phyloP scores from a whole-genome alignment of 2,329 filamentous ascomycete genomes.

The Aspergillus japonicus region DNA sequence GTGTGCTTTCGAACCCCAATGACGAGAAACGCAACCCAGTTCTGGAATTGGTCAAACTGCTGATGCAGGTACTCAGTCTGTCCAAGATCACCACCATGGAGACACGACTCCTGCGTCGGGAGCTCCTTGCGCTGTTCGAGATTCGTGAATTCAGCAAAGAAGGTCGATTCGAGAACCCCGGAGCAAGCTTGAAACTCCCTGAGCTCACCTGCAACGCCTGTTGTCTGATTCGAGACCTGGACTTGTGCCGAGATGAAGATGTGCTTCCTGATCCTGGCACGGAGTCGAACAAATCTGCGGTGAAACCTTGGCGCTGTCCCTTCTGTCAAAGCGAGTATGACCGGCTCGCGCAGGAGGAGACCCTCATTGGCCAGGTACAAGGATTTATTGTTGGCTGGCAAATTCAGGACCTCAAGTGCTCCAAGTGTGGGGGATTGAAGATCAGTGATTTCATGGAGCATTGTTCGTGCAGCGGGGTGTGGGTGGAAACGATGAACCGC shows the following conservation, averaged over 20 bases:
- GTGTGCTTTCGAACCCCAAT: slow-evolving; percentile 42
- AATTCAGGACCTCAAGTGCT: slow-evolving; percentile 87
- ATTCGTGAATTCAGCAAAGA: slow-evolving; percentile 89
- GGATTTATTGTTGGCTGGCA: slow-evolving; percentile 75
- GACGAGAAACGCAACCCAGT: slow-evolving; percentile 71
- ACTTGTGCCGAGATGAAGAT: slow-evolving; percentile 86
- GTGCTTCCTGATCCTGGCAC: slow-evolving; percentile 59
- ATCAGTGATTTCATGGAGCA: slow-evolving; percentile 96
- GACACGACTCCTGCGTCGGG: slow-evolving; percentile 81
- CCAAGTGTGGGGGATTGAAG: slow-evolving; percentile 64
- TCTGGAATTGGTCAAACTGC: slow-evolving; percentile 84
- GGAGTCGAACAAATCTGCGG: slow-evolving; percentile 30
- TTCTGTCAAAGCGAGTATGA: slow-evolving; percentile 76
- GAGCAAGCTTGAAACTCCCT: slow-evolving; percentile 67
- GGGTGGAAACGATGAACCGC: slow-evolving; percentile 69
- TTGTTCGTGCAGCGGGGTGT: slow-evolving; percentile 86
- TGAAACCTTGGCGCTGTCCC: slow-evolving; percentile 68
- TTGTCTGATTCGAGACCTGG: slow-evolving; percentile 82
- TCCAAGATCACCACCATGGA: slow-evolving; percentile 90
- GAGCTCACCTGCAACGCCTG: slow-evolving; percentile 87
- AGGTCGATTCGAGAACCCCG: slow-evolving; percentile 85
- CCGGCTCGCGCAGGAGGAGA: slow-evolving; percentile 78
- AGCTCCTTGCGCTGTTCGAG: slow-evolving; percentile 85
- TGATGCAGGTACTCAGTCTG: slow-evolving; percentile 88
- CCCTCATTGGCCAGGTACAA: slow-evolving; percentile 74